These are phyloP conservation scores for Sambucus nigra DNA, from an alignment of 129 eudicot species.

Conservation along the genomic window DNA sequence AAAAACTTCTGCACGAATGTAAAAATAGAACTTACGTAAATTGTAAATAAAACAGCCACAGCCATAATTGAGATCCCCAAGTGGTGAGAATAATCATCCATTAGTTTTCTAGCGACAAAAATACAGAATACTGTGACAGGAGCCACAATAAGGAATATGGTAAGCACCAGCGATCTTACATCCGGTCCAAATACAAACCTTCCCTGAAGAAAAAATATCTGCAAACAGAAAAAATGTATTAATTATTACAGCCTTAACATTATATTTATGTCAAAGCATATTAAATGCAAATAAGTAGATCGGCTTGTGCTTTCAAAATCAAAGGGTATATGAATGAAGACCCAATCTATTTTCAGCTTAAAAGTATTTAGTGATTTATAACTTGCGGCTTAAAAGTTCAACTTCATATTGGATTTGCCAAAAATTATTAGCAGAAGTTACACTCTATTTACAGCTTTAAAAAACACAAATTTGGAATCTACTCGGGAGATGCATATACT, in stretches of 20 bases:
- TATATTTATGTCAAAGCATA: background rate
- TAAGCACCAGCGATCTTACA: conserved; percentile 82
- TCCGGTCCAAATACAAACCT: conserved; percentile 95
- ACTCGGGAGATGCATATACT: too few relatives aligned
- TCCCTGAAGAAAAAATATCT: conserved; percentile 88
- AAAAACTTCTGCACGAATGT: too few relatives aligned
- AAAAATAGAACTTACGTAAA: conserved; percentile 46
- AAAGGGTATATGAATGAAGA: too few relatives aligned
- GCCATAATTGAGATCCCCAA: conserved; percentile 70
- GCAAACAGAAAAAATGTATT: conserved; percentile 21
- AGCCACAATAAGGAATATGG: conserved; percentile 76
- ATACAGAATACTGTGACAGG: conserved; percentile 81
- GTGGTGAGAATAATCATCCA: conserved; percentile 52
- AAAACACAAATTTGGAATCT: too few relatives aligned
- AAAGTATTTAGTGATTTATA: too few relatives aligned
- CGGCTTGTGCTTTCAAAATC: background rate
- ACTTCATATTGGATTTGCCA: too few relatives aligned
- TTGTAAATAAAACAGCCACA: conserved; percentile 60
- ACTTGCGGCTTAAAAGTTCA: too few relatives aligned
- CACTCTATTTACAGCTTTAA: too few relatives aligned
- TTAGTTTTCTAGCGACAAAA: conserved; percentile 76
- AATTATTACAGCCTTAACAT: background rate
- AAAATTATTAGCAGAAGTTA: too few relatives aligned
- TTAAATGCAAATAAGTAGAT: background rate
- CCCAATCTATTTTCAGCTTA: too few relatives aligned